Base-by-base conservation (phyloP, 768 basidiomycete genomes). In the Termitomyces sp. region DNA sequence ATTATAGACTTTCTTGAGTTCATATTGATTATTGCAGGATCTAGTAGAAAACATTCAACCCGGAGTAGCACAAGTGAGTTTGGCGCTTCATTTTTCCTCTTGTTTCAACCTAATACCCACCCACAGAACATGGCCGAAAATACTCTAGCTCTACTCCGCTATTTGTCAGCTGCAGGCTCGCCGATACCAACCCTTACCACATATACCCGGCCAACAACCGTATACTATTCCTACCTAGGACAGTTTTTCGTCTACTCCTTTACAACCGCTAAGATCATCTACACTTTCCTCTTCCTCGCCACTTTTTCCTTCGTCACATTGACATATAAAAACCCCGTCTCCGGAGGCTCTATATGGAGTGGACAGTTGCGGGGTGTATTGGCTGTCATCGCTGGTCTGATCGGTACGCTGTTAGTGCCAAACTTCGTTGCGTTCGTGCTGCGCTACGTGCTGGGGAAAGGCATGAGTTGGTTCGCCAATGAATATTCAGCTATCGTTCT, bases 101-200 rank as follows among this genome's bases (percentile, higher is more conserved):
- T n/a, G 50, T 28, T 44, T 8, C 5, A 41, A 50, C 10, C 20
- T 56, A 47, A 68, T 10, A 26, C n/a, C 81, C 2, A 75, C 80
- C 32, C 23, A 8, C 72, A 94, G 79, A 88, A 97, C 73, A 95
- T 98, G 86, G 94, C 82, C 23, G 89, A 93, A 60, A 97, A 97
- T 63, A 79, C 86, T 2, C 83, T 95, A 14, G 90, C 90, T 0
- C 82, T 97, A 18, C 74, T 96, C 23, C 78, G 79, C 38, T 81
- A 91, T 70, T 81, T 97, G 20, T 86, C 93, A 0, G 86, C 87
- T 0, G 68, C 82, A 1, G 77, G 72, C 8, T 94, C 88, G 0
- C 87, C 90, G 9, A 74, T 94, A n/a, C 84, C 89, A 0, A 75
- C 75, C 1, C 77, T 93, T 13, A 83, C 82, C 9, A 68, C 76